Evolutionary conservation across 1,284 basidiomycete genomes (phyloP).

Genomic region (Fomitopsis palustris): DNA sequence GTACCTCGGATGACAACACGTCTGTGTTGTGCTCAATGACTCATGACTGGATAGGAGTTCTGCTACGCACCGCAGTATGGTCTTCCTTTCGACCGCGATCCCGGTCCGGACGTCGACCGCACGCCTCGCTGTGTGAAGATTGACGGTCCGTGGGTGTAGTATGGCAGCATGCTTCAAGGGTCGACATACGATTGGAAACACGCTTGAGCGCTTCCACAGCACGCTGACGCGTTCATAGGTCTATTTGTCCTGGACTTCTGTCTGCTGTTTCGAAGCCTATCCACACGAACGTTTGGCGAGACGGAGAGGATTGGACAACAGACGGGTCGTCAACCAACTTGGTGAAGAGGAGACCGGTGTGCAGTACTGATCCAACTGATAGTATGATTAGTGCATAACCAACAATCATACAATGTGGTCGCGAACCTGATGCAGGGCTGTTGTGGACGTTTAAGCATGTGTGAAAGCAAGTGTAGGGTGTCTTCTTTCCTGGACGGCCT

Average conservation of each 20-base stretch:
- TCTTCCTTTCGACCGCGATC: not conserved
- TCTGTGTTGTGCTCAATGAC: not conserved
- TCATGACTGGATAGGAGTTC: not conserved
- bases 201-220: not conserved
- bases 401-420: not conserved
- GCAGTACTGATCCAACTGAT: not conserved
- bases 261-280: constrained; percentile 65
- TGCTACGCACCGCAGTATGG: not conserved
- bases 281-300: constrained; percentile 50
- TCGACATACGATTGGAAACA: not conserved
- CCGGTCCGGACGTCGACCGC: not conserved
- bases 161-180: not conserved
- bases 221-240: no score
- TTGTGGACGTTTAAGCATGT: not conserved
- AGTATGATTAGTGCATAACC: not conserved
- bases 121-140: not conserved
- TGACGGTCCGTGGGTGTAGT: not conserved
- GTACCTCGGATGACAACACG: not conserved
- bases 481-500: not conserved
- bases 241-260: constrained; percentile 22
- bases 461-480: not conserved
- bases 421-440: not conserved
- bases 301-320: constrained; percentile 34
- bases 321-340: constrained; percentile 18
- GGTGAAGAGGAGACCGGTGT: not conserved